phyloP scores from a whole-genome alignment of 148 eudicot species.

The Cornus controversa region DNA sequence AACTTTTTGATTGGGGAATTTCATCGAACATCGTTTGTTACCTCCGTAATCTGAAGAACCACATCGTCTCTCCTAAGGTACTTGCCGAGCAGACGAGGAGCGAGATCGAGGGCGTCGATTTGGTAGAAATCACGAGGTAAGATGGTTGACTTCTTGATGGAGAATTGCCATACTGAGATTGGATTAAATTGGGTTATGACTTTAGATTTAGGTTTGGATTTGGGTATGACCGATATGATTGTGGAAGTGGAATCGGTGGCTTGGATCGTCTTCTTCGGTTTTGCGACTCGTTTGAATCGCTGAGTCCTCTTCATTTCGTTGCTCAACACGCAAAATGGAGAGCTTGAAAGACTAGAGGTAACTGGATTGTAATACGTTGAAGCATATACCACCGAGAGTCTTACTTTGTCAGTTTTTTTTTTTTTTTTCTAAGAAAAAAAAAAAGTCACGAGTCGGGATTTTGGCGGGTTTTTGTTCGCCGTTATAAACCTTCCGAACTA shows the following conservation, averaged over 20 bases:
- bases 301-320: constrained; percentile 31
- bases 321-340: background rate
- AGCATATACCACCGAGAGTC: background rate
- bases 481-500: too few species aligned
- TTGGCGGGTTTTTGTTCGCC: too few species aligned
- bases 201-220: constrained; percentile 33
- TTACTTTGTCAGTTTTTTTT: too few species aligned
- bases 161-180: background rate
- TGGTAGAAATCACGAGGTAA: constrained; percentile 53
- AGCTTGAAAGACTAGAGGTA: background rate
- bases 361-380: background rate
- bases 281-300: constrained; percentile 22
- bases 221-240: background rate
- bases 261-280: background rate
- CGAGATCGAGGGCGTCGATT: constrained; percentile 92
- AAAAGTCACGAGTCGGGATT: too few species aligned
- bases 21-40: constrained; percentile 37
- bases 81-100: constrained; percentile 91
- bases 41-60: constrained; percentile 94
- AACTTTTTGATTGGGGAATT: constrained; percentile 16
- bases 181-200: constrained; percentile 17
- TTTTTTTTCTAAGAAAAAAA: too few species aligned
- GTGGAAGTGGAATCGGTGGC: constrained; percentile 21
- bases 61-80: constrained; percentile 72
- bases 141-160: constrained; percentile 23